Conservation (phyloP, 768 basidiomycete species). For the Lenzites betulinus region DNA sequence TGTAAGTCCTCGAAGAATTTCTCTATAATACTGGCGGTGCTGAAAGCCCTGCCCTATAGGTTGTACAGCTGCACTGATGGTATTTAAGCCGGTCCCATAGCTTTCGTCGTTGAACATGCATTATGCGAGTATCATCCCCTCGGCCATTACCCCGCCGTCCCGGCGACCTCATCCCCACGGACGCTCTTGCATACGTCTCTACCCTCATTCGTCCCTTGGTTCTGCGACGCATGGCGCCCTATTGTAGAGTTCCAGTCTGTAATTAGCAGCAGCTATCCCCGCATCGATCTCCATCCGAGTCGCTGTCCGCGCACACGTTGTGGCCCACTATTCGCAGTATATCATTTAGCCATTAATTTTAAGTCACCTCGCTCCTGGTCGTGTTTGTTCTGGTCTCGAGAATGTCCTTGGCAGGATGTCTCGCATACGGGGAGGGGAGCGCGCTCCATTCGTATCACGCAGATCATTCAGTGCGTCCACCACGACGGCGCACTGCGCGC, state of each 20-base stretch:
- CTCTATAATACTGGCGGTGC: too few species aligned
- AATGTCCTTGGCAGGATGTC: too few species aligned
- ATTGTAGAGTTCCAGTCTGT: conserved; percentile 4
- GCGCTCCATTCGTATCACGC: neutral
- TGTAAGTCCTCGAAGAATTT: neutral
- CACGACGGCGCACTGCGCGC: neutral
- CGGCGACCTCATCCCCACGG: neutral
- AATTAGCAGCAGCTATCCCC: neutral
- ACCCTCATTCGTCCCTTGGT: neutral
- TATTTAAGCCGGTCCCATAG: neutral
- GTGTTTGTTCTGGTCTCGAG: too few species aligned
- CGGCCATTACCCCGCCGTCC: neutral
- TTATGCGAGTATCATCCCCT: neutral
- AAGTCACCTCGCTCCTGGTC: neutral
- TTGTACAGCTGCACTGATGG: neutral
- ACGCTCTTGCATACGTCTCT: conserved; percentile 16
- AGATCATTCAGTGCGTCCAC: neutral
- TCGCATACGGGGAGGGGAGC: too few species aligned
- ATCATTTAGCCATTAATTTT: conserved; percentile 9
- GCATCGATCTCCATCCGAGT: neutral
- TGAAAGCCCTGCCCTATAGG: neutral
- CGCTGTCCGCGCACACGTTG: neutral
- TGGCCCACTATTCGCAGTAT: neutral
- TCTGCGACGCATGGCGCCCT: neutral
- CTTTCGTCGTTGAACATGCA: neutral